Base-by-base conservation (phyloP, 106 monocot genomes). In the Dioscorea alata region DNA sequence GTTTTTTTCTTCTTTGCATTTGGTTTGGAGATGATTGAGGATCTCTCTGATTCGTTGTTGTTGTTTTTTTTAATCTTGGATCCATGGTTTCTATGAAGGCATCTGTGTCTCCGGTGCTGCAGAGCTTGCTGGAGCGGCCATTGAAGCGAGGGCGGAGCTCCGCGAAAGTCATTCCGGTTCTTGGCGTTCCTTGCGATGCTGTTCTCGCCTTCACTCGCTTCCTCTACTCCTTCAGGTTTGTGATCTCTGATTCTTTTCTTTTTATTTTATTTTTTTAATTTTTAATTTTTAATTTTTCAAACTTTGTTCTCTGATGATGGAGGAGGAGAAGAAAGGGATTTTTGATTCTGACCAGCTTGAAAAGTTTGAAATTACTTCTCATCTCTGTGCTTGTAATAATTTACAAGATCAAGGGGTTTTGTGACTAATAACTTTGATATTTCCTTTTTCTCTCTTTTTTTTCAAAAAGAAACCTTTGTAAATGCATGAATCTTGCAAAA, bases 91-190 rank as follows among this genome's bases (percentile, higher is more conserved):
- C 23, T 50, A 6, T 61, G 48, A 24, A 91, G 95, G 85, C 84
- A 21, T 76, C 82, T 42, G 82, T 81, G 10, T 96, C 96, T 8
- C 82, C 88, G 54, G 96, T 96, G 68, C 35, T 96, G 68, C 91
- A 91, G 70, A 59, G 48, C 69, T 61, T 85, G 73, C 69, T 88
- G 1, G 74, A 69, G 19, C 22, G 66, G 13, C 74, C 63, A 22
- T 50, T 53, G 20, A 69, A 57, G 67, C 53, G 67, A 2, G 57
- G 42, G 1, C 6, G 42, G 15, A 51, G 22, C 10, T 63, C 64
- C 9, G 67, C 68, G 15, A 74, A 59, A 28, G 53, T 56, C 12
- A 57, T 96, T 18, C 73, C 57, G 12, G 84, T 96, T 57, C 76
- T 76, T n/a, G 96, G 96, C 13, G 91, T 84, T 49, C 78, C 88